A percentile compares a stretch with the other conserved stretches of the same genome.
phyloP scores from a whole-genome alignment of 108 stramenopile species.

The Discostella pseudostelligera region DNA sequence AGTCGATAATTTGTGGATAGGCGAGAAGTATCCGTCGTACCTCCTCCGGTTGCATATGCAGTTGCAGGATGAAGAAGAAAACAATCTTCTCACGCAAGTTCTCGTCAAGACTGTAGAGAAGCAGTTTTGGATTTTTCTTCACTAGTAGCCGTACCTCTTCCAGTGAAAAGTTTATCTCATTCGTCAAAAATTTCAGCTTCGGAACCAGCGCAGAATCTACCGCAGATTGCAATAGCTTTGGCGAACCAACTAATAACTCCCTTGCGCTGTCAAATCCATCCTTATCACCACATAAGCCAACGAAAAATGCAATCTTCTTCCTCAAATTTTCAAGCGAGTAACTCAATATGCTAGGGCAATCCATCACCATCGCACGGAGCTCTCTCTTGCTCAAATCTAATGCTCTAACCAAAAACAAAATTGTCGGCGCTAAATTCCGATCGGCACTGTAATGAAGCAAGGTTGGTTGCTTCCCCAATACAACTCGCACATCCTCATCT shows the following conservation, averaged over 20 bases:
- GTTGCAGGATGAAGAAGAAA: slow-evolving; percentile 71
- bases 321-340: slow-evolving; percentile 64
- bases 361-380: slow-evolving; percentile 52
- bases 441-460: slow-evolving; percentile 67
- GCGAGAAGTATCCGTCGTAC: slow-evolving; percentile 57
- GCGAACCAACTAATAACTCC: slow-evolving; percentile 53
- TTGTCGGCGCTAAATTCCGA: slow-evolving; percentile 62
- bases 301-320: slow-evolving; percentile 64
- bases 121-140: slow-evolving; percentile 59
- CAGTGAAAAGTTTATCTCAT: slow-evolving; percentile 56
- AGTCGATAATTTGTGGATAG: slow-evolving; percentile 73
- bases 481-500: slow-evolving; percentile 57
- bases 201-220: slow-evolving; percentile 66
- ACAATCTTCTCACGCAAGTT: slow-evolving; percentile 77
- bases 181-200: slow-evolving; percentile 56
- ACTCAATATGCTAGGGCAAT: slow-evolving; percentile 61
- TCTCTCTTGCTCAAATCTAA: slow-evolving; percentile 59
- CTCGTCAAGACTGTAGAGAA: slow-evolving; percentile 66
- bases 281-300: slow-evolving; percentile 52
- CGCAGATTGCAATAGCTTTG: slow-evolving; percentile 54
- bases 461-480: slow-evolving; percentile 58
- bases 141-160: slow-evolving; percentile 55
- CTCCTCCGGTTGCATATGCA: slow-evolving; percentile 59
- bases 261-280: slow-evolving; percentile 47
- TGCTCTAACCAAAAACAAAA: slow-evolving; percentile 56